phyloP scores from a whole-genome alignment of 306 rosid genomes.

The Lathyrus aphaca region DNA sequence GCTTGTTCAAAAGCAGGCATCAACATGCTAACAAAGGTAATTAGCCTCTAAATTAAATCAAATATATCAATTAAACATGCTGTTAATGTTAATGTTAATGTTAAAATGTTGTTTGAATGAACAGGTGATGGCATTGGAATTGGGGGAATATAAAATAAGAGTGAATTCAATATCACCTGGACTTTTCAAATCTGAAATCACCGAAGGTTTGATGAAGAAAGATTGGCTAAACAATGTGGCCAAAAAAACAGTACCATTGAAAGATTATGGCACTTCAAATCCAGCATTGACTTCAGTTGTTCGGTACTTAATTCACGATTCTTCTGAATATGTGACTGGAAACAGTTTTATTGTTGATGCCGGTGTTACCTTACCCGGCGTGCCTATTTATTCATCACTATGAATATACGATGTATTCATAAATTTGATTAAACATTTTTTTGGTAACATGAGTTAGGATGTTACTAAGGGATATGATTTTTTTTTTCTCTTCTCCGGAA shows the following conservation, averaged over 20 bases:
- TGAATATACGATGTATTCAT: conserved; percentile 9
- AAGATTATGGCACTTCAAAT: conserved; percentile 57
- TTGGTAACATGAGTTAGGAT: neutral
- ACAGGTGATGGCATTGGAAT: conserved; percentile 83
- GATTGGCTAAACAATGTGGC: conserved; percentile 72
- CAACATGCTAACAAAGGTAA: conserved; percentile 64
- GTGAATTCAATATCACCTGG: conserved; percentile 82
- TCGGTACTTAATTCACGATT: conserved; percentile 76
- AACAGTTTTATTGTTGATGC: conserved; percentile 67
- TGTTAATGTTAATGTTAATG: neutral
- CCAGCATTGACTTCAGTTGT: conserved; percentile 76
- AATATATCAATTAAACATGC: neutral
- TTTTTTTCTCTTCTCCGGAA: too few species aligned
- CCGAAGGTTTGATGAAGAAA: conserved; percentile 60
- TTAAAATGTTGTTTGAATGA: neutral
- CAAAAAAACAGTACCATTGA: conserved; percentile 57
- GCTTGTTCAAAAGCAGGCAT: conserved; percentile 60
- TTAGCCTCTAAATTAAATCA: neutral
- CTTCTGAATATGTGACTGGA: conserved; percentile 70
- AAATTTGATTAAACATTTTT: neutral
- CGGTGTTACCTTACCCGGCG: conserved; percentile 69
- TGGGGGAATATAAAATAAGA: conserved; percentile 73
- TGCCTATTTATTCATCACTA: conserved; percentile 81
- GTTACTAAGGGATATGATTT: neutral
- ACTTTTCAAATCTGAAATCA: conserved; percentile 81